Base-by-base conservation (phyloP, 768 basidiomycete species). In the Hygrophoropsis aurantiaca region DNA sequence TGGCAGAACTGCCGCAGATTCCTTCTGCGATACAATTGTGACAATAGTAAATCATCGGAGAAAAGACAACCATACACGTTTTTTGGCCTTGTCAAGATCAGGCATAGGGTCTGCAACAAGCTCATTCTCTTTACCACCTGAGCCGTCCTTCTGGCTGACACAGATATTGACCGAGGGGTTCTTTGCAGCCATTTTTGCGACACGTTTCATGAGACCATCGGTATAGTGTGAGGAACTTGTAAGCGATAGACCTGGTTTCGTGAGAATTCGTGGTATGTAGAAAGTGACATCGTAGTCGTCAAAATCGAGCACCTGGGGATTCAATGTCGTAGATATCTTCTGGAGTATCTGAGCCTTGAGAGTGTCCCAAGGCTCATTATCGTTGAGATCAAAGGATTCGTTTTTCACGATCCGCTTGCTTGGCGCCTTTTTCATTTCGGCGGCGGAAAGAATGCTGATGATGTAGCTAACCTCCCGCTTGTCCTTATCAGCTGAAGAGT, bases 261-360 rank as follows among this genome's bases (percentile, higher is more conserved):
- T 36, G 46, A 19, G 37, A 27, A 47, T 7, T 9, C 27, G 11
- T 16, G 46, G 46, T 40, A 40, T 32, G 6, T 36, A n/a, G 19
- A 40, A 41, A 15, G 26, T 27, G 19, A 47, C 37, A 13, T 18
- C 20, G 21, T 47, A 47, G 33, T 47, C 15, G 2, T 47, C 8
- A 3, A 41, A 41, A 13, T 13, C 4, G 20, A 47, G 25, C 9
- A 11, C 2, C n/a, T 6, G 11, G 11, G 39, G 46, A n/a, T 41
- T 41, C 24, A 47, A 27, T 5, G 4, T 24, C 7, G 10, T 16
- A 6, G 19, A 21, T 10, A 47, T 47, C 16, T 32, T 40, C 37
- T 37, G 24, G 10, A 46, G 45, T 9, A 46, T 18, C 13, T 46
- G 45, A 4, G 45, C 45, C 21, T 46, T 46, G 33, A 33, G 36